phyloP scores from a whole-genome alignment of 352 stramenopile species.

The Pythium guiyangense region DNA sequence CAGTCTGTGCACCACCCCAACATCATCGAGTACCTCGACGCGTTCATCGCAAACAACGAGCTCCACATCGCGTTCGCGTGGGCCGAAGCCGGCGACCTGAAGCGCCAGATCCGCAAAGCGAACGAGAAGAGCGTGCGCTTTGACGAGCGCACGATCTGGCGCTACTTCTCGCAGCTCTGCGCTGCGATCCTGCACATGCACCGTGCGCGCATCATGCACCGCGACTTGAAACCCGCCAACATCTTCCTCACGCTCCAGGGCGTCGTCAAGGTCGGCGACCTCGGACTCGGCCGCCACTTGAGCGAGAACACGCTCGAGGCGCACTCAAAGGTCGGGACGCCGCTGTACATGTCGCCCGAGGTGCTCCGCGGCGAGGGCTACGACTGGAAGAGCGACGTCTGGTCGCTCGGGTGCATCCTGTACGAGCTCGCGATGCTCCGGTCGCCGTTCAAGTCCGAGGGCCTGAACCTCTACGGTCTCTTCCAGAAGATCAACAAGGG shows the following conservation, averaged over 20 bases:
- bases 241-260: constrained; percentile 91
- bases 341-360: constrained; percentile 95
- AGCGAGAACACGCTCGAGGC: constrained; percentile 81
- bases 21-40: constrained; percentile 92
- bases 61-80: constrained; percentile 94
- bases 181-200: constrained; percentile 88
- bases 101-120: constrained; percentile 90
- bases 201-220: constrained; percentile 89
- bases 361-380: constrained; percentile 92
- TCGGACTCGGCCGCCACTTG: constrained; percentile 70
- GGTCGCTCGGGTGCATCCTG: constrained; percentile 93
- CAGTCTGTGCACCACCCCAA: constrained; percentile 88
- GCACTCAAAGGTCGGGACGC: constrained; percentile 91
- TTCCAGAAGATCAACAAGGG: constrained; percentile 92
- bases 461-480: constrained; percentile 86
- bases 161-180: constrained; percentile 90
- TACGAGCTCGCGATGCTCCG: constrained; percentile 94
- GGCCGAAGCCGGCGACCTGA: constrained; percentile 91
- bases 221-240: constrained; percentile 93
- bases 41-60: constrained; percentile 88
- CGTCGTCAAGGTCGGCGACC: constrained; percentile 86
- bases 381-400: constrained; percentile 95
- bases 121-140: constrained; percentile 81
- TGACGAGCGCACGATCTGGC: constrained; percentile 92
- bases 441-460: constrained; percentile 93